Base-by-base conservation (phyloP, 345 rosid species). In the Eucalyptus caleyi region DNA sequence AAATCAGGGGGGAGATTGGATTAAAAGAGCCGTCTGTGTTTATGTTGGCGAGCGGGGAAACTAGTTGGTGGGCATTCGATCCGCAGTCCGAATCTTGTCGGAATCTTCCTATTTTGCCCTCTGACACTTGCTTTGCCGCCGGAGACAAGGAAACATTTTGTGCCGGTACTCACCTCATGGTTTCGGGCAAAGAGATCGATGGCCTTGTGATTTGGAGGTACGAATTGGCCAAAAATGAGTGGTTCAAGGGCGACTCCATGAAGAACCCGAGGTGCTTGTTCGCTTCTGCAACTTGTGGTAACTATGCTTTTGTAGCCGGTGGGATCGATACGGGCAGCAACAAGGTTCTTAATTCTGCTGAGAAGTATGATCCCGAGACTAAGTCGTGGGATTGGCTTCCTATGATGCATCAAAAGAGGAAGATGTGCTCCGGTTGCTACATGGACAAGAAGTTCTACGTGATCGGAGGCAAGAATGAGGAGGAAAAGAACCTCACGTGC, bases 61-160 rank as follows among this genome's bases (percentile, higher is more conserved):
- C 91, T 7, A 86, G 95, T 21, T 97, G 99, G 99, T 94, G 95
- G 87, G 94, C 89, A 86, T 97, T 97, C 59, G 96, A 95, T 90
- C 86, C 93, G 86, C 91, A 91, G 34, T 96, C 97, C 87, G 82
- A 90, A 62, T 90, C 93, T 7, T 91, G 87, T 23, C 92, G 94
- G 87, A 93, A 91, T 93, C 97, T 97, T 21, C 97, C 97, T 1
- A 91, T 94, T 42, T 90, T 96, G 88, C 97, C 99, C 32, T 94
- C 97, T 3, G 99, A 97, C 86, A 47, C 65, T 3, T 96, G 97
- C 91, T 96, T 97, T 90, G 87, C 89, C 2, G 5, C 42, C 2
- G 96, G 96, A 56, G 99, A 96, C 86, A 96, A 92, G 91, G 99
- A 97, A 88, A 94, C 99, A 4, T 91, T 97, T 15, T 96, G 97